Evolutionary conservation across 2,329 filamentous ascomycete genomes (phyloP), one percentile per base, ranked within the genome.

Genomic region (Pseudogymnoascus sp.): DNA sequence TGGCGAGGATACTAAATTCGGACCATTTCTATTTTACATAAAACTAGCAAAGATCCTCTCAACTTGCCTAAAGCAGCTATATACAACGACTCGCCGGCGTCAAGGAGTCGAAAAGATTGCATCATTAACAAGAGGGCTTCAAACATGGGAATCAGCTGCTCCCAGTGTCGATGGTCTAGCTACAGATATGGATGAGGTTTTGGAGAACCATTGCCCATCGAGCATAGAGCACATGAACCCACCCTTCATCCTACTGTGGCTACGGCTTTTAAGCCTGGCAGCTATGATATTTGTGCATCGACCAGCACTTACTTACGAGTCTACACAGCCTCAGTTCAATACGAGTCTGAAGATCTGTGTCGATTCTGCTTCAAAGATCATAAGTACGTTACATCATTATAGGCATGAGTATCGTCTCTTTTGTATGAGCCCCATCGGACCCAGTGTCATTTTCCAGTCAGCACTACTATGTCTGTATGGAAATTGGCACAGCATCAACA

Each of bases 41-140:
- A 59, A 36, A 37, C 42, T 62, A 21, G 23, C 42, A 21, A 43
- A 36, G 43, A 62, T 62, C 21, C 21, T 62, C 12, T 34, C 18
- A 7, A 31, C 21, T 31, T 31, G 16, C 12, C 34, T 42, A 14
- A 59, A 62, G 43, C 21, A 59, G 38, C 61, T 62, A 12, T 62
- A 62, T 36, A 62, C 61, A 28, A 62, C 61, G 25, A 62, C 61
- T 31, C 40, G 34, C 28, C 40, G 43, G 56, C 34, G 61, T 25
- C 25, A 36, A 56, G 61, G 42, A n/a, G 42, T 62, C 8, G 42
- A 53, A 59, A 62, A 62, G 40, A 62, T 62, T 59, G 25, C 23
- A 16, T 23, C n/a, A 21, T 42, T 62, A 16, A 28, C 23, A 7
- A 37, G 40, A 28, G 61, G 31, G 43, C 42, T 62, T 31, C 40